Base-by-base conservation (phyloP, 495 filamentous ascomycete species). In the Aspergillus affinis region DNA sequence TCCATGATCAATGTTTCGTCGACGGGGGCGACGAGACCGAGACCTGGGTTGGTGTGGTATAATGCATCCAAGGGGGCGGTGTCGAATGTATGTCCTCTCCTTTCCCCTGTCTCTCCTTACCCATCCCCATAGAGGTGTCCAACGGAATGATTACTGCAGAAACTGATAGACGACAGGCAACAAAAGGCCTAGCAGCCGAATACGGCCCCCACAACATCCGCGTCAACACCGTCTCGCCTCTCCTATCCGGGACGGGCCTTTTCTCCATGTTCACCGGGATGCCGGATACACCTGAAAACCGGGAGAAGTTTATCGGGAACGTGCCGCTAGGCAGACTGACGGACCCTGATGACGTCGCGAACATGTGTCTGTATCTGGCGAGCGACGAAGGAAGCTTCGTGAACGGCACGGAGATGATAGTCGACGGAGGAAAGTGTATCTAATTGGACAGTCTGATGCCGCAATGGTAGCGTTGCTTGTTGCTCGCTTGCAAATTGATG, bases 21-120 rank as follows among this genome's bases (percentile, higher is more conserved):
- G 7, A 86, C 86, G 29, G 86, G 85, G 5, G 83, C 84, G 9
- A 81, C 78, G 21, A 76, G 86, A 55, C 86, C 86, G 3, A 77
- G 86, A n/a, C 84, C 86, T 6, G 84, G 85, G 3, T 72, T 90
- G 57, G 85, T 88, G 12, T 88, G 85, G 85, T 90, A 90, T 64
- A 90, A 88, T 65, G 82, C 84, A 3, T 84, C 81, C 36, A 90
- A 90, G 68, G 85, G 82, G 3, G 86, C 87, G 23, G 83, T 88
- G 5, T 79, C 80, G 41, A 88, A 87, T 66, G 86, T 85, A 66
- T 19, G 75, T 63, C 13, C 36, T 12, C 47, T 46, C 50, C 51
- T 54, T 18, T 26, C 58, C 10, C 23, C 23, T 26, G 2, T 26
- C 23, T 26, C 23, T 26, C 23, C 23, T 2, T 26, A 26, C 36